Evolutionary conservation across 176 grass and related monocot species (phyloP).

Genomic region (Rhipidocladum racemiflorum): DNA sequence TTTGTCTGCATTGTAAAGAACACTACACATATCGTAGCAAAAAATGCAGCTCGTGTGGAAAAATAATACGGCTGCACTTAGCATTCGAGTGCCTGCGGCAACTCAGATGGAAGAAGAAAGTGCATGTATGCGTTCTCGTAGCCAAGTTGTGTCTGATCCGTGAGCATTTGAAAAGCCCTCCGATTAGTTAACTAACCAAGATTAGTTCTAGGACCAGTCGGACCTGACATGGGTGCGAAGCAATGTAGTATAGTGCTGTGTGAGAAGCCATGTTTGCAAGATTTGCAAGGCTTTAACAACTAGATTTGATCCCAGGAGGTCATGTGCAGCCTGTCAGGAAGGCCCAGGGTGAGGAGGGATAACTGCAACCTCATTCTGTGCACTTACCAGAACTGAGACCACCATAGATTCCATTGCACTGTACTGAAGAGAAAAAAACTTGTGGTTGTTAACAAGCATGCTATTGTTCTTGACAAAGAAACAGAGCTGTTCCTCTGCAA

Average conservation of each 20-base stretch:
- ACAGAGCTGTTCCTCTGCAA: constrained; percentile 23
- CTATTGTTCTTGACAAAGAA: constrained; percentile 12
- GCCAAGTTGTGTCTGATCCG: constrained; percentile 4
- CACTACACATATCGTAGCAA: not conserved
- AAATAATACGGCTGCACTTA: not conserved
- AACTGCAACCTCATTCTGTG: constrained; percentile 32
- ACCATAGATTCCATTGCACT: constrained; percentile 37
- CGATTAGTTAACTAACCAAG: not conserved
- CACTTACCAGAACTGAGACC: constrained; percentile 14
- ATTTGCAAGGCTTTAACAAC: constrained; percentile 41
- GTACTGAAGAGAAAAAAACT: not conserved
- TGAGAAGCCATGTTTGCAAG: constrained; percentile 43
- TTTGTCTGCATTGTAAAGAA: not conserved
- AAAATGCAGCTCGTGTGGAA: not conserved
- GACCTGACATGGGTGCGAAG: constrained; percentile 1
- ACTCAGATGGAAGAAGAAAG: not conserved
- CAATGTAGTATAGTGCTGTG: constrained; percentile 24
- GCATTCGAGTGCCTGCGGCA: not conserved
- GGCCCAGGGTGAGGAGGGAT: not conserved
- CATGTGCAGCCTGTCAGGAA: constrained; percentile 37
- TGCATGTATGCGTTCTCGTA: not conserved
- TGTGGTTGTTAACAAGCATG: not conserved
- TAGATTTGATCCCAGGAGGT: constrained; percentile 40
- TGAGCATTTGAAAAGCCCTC: constrained; percentile 27
- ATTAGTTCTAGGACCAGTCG: constrained; percentile 26